Base-by-base conservation (phyloP, 345 rosid species). In the Corchorus capsularis region DNA sequence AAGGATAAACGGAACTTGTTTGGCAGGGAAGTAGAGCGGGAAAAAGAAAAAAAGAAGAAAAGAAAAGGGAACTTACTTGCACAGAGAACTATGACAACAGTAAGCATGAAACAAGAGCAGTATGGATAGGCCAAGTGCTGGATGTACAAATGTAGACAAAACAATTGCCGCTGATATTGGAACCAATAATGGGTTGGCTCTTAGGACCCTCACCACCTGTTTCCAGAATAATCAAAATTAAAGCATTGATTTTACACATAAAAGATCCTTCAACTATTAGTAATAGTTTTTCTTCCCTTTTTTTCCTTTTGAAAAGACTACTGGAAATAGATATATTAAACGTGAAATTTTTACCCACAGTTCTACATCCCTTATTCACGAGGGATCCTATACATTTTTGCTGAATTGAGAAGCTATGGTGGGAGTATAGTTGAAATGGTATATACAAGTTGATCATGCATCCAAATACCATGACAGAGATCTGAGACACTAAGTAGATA, bases 71-170 rank as follows among this genome's bases (percentile, higher is more conserved):
- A 61, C 72, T 56, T 81, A 93, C 99, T 93, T 89, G 94, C 89
- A 92, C 79, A 96, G 77, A 41, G 97, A 88, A 81, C 71, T 81
- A 83, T 96, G 95, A 84, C 95, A 93, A 83, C 92, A 84, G 22
- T 88, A 74, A 66, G 86, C 93, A 83, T 93, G 94, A 76, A 84
- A 85, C 41, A 82, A 81, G 12, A 91, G 82, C 76, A 92, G 91
- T 73, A 88, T 78, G 71, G 87, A 84, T 71, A 96, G 86, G 82
- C 98, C 97, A 86, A 96, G 82, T 5, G 97, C 95, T 6, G 98
- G 98, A 84, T 93, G 99, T 77, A 96, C 88, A 70, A 92, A 81
- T 83, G 89, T 84, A 56, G 85, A 94, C 83, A 93, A 82, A 71
- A 81, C 73, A 84, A 89, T 84, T 50, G 94, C 93, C 65, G 67